Evolutionary conservation across 495 filamentous ascomycete species (phyloP).

Genomic region (Trichoderma orchidacearum): DNA sequence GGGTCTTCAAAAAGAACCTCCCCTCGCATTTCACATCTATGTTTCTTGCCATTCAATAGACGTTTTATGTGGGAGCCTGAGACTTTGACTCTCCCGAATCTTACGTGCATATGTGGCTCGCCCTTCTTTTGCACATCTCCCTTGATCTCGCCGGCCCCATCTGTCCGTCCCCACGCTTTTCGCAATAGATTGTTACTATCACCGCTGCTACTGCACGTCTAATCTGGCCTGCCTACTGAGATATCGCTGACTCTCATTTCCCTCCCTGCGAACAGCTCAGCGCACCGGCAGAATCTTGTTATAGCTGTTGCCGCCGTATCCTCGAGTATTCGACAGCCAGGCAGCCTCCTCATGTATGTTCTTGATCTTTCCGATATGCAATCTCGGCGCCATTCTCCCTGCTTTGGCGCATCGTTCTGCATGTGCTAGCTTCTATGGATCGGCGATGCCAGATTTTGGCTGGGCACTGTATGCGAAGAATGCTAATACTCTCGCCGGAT

Average conservation of each 20-base stretch:
- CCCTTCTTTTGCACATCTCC: neutral
- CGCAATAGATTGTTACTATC: neutral
- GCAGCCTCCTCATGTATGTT: neutral
- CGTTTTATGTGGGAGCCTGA: neutral
- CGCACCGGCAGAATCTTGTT: neutral
- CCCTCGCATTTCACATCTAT: neutral
- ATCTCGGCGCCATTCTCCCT: neutral
- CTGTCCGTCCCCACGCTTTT: neutral
- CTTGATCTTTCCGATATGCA: neutral
- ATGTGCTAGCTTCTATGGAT: neutral
- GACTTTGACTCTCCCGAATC: neutral
- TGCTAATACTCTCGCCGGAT: neutral
- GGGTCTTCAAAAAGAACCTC: neutral
- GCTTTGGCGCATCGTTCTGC: neutral
- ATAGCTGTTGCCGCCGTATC: neutral
- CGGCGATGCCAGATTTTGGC: neutral
- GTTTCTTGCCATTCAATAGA: neutral
- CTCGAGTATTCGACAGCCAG: neutral
- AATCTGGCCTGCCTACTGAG: neutral
- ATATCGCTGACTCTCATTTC: neutral
- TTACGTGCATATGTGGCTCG: neutral
- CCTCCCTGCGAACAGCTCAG: neutral
- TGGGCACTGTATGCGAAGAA: neutral
- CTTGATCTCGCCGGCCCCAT: neutral
- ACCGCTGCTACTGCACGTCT: neutral